These are phyloP conservation scores for Globisporangium heterothallicum DNA, from an alignment of 352 stramenopile genomes.

Conservation along the genomic window DNA sequence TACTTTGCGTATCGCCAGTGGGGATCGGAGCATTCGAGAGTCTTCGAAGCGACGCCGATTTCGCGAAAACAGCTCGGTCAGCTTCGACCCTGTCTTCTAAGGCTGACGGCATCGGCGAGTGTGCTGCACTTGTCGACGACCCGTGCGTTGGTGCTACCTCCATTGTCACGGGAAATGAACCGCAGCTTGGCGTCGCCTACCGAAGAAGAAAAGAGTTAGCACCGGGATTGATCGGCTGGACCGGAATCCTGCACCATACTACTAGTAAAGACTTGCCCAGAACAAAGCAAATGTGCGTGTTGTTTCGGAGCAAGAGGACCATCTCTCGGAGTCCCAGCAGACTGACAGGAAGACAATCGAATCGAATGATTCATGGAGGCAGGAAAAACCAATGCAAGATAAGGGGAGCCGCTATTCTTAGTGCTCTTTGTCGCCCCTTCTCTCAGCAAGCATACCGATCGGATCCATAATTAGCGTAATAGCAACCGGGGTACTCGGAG, in stretches of 20 bases:
- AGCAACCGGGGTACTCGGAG: too few species aligned
- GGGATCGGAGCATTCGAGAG: slow-evolving; percentile 10
- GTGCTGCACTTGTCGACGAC: neutral
- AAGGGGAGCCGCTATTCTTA: slow-evolving; percentile 6
- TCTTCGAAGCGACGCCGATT: slow-evolving; percentile 28
- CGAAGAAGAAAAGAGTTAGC: neutral
- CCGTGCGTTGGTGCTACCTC: too few species aligned
- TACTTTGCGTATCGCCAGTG: neutral
- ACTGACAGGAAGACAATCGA: too few species aligned
- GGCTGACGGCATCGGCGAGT: neutral
- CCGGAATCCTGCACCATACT: neutral
- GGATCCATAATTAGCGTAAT: too few species aligned
- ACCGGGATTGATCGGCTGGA: neutral
- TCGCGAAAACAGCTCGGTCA: slow-evolving; percentile 32
- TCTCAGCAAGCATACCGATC: neutral
- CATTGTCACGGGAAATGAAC: too few species aligned
- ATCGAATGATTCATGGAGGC: too few species aligned
- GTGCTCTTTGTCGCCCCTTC: neutral
- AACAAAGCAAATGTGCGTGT: too few species aligned
- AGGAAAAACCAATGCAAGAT: too few species aligned
- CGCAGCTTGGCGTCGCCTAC: too few species aligned
- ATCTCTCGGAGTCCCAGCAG: too few species aligned
- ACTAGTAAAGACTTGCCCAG: neutral
- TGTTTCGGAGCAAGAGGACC: too few species aligned
- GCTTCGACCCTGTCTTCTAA: slow-evolving; percentile 21